Conservation (phyloP, 495 filamentous ascomycete genomes). For the Gamarada debralockiae region DNA sequence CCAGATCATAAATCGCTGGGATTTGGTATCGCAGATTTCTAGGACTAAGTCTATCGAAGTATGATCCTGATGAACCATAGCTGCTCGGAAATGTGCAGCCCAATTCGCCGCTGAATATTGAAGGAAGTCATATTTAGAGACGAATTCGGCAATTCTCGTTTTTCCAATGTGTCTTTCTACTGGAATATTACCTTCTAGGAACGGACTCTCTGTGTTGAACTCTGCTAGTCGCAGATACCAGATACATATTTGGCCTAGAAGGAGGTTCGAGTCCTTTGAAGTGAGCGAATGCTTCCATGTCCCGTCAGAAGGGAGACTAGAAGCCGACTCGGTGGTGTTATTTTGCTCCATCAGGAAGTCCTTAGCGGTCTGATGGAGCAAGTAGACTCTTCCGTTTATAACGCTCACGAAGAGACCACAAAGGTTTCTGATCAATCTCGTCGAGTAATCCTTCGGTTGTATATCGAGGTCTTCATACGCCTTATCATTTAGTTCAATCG, state of each 20-base stretch:
- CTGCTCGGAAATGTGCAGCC: background rate
- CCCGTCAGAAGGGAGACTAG: background rate
- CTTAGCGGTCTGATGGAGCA: conserved; percentile 38
- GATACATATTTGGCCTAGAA: conserved; percentile 24
- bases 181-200: background rate
- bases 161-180: background rate
- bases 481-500: too few relatives aligned
- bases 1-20: background rate
- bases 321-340: background rate
- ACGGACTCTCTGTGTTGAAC: background rate
- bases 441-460: background rate
- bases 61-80: background rate
- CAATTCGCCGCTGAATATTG: background rate
- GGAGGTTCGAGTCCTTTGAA: conserved; percentile 13
- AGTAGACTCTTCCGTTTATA: conserved; percentile 29
- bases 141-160: background rate
- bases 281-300: conserved; percentile 22
- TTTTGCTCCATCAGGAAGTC: conserved; percentile 31
- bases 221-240: conserved; percentile 20
- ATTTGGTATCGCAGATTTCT: background rate
- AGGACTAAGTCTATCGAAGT: background rate
- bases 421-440: conserved; percentile 23
- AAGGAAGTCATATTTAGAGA: background rate
- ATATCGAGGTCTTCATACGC: background rate
- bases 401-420: conserved; percentile 35